Evolutionary conservation across 2,329 filamentous ascomycete genomes (phyloP), one percentile per base, ranked within the genome.

Genomic region (Epichloe sp.): DNA sequence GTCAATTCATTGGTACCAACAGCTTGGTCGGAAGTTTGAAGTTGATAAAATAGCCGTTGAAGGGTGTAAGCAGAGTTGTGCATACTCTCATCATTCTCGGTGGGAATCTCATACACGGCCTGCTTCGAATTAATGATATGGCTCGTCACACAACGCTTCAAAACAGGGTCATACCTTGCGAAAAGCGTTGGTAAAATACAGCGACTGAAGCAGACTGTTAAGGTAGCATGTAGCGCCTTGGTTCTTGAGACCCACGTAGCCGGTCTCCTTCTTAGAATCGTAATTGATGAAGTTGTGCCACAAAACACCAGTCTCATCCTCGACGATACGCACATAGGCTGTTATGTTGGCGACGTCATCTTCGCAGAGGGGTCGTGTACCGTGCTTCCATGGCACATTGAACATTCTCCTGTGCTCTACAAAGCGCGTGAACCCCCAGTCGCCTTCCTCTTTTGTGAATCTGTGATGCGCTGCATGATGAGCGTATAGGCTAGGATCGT

Each of bases 371-470:
- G 85, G 88, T 52, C 86, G 78, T 38, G 68, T 72, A 21, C 73
- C 71, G 21, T 81, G 79, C 52, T 93, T 86, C 79, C 85, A 95
- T 2, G 80, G 77, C 36, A 82, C 73, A 54, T 83, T 84, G 63
- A 96, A 95, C 65, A 97, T 84, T 61, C 82, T 85, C 50, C 88
- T 79, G 47, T 95, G 77, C 65, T 97, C 93, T 12, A 89, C 82
- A 63, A 97, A 98, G 51, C 91, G 77, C n/a, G 93, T 98, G 66
- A 98, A 98, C 1, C 93, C 93, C 93, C 93, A 98, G 62, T 98
- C 93, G 23, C 88, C 89, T 68, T 98, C 93, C 43, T 97, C 93
- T 56, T 86, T 87, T 4, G 89, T 97, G 68, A 97, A 98, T 53
- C 93, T 85, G 65, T 98, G 93, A 59, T 90, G 88, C n/a, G 93